Conservation (phyloP, 345 rosid genomes). For the Bruguiera gymnorhiza region DNA sequence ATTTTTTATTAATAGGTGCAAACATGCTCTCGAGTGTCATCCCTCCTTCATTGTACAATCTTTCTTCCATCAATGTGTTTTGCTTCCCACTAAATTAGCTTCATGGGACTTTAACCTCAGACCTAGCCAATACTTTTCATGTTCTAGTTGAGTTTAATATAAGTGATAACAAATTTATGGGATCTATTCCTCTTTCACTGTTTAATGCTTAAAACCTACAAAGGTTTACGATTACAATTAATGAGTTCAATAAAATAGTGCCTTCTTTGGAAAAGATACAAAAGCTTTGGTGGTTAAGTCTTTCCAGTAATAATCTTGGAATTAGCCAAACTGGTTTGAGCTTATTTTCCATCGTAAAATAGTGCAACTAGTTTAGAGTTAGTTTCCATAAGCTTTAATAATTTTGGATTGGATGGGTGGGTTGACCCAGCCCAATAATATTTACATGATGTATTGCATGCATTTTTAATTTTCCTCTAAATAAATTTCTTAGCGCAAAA, state of each 20-base stretch:
- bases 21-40: constrained; percentile 18
- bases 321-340: constrained; percentile 7
- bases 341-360: constrained; percentile 5
- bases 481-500: too few relatives aligned
- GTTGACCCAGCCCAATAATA: too few relatives aligned
- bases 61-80: constrained; percentile 8
- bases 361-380: constrained; percentile 11
- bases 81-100: constrained; percentile 1
- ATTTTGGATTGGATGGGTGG: not conserved
- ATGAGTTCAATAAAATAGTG: not conserved
- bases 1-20: rapidly evolving
- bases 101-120: constrained; percentile 1
- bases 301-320: constrained; percentile 13
- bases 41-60: constrained; percentile 32
- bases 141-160: not conserved
- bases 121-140: constrained; percentile 4
- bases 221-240: constrained; percentile 10
- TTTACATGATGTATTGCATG: too few relatives aligned
- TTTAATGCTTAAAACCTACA: constrained; percentile 13
- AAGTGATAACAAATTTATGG: constrained; percentile 14
- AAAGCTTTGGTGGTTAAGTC: constrained; percentile 14
- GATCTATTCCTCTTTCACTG: constrained; percentile 11
- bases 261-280: constrained; percentile 16
- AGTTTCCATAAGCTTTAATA: not conserved
- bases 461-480: too few relatives aligned